Conservation (phyloP, 169 alveolate species). For the Neospora caninum region DNA sequence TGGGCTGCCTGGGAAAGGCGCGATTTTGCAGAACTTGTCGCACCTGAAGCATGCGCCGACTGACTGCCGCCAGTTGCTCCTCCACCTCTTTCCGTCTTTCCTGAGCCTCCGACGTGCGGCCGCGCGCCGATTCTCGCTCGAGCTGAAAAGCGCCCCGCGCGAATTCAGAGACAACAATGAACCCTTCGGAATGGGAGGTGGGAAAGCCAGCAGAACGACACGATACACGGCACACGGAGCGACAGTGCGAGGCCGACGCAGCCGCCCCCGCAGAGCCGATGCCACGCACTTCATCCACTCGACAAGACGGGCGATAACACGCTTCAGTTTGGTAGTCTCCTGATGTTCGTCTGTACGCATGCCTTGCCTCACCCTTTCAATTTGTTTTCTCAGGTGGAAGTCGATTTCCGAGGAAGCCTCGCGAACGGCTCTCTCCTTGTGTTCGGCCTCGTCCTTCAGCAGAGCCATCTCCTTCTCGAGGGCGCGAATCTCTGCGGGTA, state of each 20-base stretch:
- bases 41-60: background rate
- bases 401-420: background rate
- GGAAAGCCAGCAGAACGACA: too few species aligned
- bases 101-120: background rate
- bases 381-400: background rate
- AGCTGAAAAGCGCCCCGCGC: background rate
- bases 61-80: background rate
- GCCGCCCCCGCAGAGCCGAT: too few species aligned
- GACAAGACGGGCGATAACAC: too few species aligned
- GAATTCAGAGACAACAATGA: too few species aligned
- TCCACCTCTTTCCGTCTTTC: background rate
- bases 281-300: too few species aligned
- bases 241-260: too few species aligned
- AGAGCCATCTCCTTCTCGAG: background rate
- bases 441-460: background rate
- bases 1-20: too few species aligned
- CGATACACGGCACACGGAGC: too few species aligned
- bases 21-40: too few species aligned
- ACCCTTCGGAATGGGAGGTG: too few species aligned
- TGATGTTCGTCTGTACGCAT: too few species aligned
- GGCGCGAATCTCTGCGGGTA: background rate
- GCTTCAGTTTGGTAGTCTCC: too few species aligned
- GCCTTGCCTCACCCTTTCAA: background rate
- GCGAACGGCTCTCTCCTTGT: background rate
- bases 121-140: background rate